Conservation (phyloP, 2,329 filamentous ascomycete species). For the Fusarium odoratissimum region DNA sequence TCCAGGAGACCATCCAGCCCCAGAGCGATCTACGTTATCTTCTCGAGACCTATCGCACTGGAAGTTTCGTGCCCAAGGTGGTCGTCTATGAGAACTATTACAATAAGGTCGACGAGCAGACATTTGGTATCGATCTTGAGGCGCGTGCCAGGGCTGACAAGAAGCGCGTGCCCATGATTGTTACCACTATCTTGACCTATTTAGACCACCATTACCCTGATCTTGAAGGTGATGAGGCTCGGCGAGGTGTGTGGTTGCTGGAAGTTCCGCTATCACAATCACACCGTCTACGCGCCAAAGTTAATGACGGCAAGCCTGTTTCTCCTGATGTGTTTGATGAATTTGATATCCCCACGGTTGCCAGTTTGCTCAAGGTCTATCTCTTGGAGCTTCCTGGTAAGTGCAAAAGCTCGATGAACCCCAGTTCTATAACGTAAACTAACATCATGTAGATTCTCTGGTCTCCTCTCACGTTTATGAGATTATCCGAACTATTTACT, state of each 20-base stretch:
- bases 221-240: slow-evolving; percentile 93
- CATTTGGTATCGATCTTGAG: slow-evolving; percentile 97
- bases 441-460: slow-evolving; percentile 78
- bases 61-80: slow-evolving; percentile 89
- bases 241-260: slow-evolving; percentile 91
- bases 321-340: slow-evolving; percentile 81
- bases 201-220: slow-evolving; percentile 97
- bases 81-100: slow-evolving; percentile 99
- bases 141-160: slow-evolving; percentile 91
- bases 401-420: slow-evolving; percentile 46
- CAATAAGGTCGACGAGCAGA: slow-evolving; percentile 97
- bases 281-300: slow-evolving; percentile 81
- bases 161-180: slow-evolving; percentile 91
- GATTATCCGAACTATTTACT: slow-evolving; percentile 97
- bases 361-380: slow-evolving; percentile 92
- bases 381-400: slow-evolving; percentile 92
- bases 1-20: slow-evolving; percentile 98
- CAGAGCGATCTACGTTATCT: slow-evolving; percentile 90
- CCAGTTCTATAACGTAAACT: slow-evolving; percentile 26
- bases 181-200: slow-evolving; percentile 94
- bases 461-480: slow-evolving; percentile 99
- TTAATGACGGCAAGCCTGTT: slow-evolving; percentile 90
- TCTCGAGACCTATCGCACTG: slow-evolving; percentile 96
- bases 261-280: slow-evolving; percentile 88
- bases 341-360: slow-evolving; percentile 94